Evolutionary conservation across 2,329 filamentous ascomycete species (phyloP), one percentile per base, ranked within the genome.

Genomic region (Nigrograna mackinnonii): DNA sequence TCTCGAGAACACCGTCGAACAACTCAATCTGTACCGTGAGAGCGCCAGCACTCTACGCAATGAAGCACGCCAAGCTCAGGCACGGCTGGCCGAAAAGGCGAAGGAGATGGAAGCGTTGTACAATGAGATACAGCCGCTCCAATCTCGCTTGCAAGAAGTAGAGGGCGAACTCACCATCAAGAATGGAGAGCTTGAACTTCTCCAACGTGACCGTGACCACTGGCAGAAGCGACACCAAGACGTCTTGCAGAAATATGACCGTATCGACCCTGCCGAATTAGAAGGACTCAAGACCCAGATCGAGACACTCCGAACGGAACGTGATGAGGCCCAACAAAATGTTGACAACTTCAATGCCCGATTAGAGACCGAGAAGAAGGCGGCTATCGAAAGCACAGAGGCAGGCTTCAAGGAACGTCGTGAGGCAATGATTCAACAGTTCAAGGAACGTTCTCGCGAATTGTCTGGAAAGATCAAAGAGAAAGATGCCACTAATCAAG

Each of bases 171-270:
- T 89, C 49, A 83, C 86, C 47, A 88, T 86, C 52, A 87, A 91
- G 58, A 86, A 95, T 53, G 90, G 90, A 11, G 92, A 97, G 64
- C 82, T 96, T 62, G 89, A 88, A 59, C 80, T 96, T 50, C 79
- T 97, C 7, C 87, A 95, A 53, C 87, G 94, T 58, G 92, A 97
- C 63, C 86, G 94, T 13, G 92, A 97, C 64, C 83, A 89, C 44
- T 96, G 92, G 89, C 91, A 96, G 70, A 92, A 96, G 75, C 86
- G 94, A 18, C 95, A 91, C 2, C 91, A 97, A 64, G 89, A 95
- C 55, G 96, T 99, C 48, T 81, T 99, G 37, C 91, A 90, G 53
- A 96, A 96, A 66, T 96, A 97, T 62, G 91, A 96, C 55, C 89
- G 92, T 42, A 89, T 95, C 39, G 94, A 99, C 62, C 92, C 94